Evolutionary conservation across 176 grass and related monocot species (phyloP).

Genomic region (Triticum timopheevii): DNA sequence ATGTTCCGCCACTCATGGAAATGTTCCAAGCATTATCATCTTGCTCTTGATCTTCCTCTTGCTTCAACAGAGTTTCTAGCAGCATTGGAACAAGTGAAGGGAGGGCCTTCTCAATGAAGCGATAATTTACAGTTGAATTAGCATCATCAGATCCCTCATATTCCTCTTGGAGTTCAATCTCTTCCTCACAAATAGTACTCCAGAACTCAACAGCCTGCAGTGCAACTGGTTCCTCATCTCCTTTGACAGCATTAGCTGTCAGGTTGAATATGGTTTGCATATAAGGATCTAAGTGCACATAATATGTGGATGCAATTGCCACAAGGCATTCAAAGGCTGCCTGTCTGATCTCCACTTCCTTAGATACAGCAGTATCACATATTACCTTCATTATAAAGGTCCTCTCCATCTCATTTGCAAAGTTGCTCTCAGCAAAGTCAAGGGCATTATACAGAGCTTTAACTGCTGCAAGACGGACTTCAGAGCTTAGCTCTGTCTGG

Average conservation of each 20-base stretch:
- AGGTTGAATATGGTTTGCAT: constrained; percentile 81
- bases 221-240: constrained; percentile 72
- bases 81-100: constrained; percentile 88
- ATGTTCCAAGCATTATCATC: constrained; percentile 91
- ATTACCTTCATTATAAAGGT: constrained; percentile 93
- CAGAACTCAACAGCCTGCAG: constrained; percentile 95
- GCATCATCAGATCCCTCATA: constrained; percentile 62
- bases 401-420: constrained; percentile 92
- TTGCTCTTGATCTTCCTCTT: constrained; percentile 95
- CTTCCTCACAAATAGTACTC: constrained; percentile 93
- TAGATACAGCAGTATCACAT: constrained; percentile 75
- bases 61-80: constrained; percentile 82
- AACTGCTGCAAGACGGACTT: constrained; percentile 86
- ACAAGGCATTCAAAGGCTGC: constrained; percentile 86
- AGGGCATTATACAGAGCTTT: constrained; percentile 90
- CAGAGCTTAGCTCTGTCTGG: constrained; percentile 60
- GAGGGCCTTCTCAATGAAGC: constrained; percentile 81
- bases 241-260: constrained; percentile 76
- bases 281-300: constrained; percentile 60
- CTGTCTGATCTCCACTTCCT: constrained; percentile 81
- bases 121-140: constrained; percentile 61
- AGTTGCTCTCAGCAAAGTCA: constrained; percentile 93
- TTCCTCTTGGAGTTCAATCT: constrained; percentile 84
- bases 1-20: constrained; percentile 92
- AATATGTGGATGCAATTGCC: constrained; percentile 89